phyloP scores from a whole-genome alignment of 345 rosid genomes.

The Pugionium cornutum region DNA sequence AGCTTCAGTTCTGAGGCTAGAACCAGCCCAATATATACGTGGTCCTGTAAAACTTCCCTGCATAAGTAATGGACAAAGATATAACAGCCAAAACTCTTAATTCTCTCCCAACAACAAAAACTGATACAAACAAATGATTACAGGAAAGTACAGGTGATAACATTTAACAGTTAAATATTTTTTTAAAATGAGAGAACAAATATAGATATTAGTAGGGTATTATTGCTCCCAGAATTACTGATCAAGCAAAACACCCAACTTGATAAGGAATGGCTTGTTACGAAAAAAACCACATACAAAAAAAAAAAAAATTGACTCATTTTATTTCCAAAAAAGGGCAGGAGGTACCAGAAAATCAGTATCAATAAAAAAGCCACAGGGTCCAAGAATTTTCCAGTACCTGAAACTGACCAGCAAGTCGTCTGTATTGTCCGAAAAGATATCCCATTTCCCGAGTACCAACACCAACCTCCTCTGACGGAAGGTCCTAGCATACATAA shows the following conservation, averaged over 20 bases:
- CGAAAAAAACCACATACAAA: neutral
- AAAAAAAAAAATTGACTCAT: neutral
- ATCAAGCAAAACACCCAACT: neutral
- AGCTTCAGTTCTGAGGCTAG: slow-evolving; percentile 99
- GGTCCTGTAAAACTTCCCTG: slow-evolving; percentile 99
- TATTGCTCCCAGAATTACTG: neutral
- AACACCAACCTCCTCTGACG: slow-evolving; percentile 98
- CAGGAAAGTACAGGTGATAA: neutral
- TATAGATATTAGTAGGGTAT: neutral
- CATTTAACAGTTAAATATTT: neutral
- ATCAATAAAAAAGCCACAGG: slow-evolving; percentile 9
- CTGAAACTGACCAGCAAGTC: slow-evolving; percentile 96
- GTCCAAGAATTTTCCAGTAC: slow-evolving; percentile 44
- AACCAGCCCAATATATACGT: slow-evolving; percentile 93
- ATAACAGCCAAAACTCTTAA: slow-evolving; percentile 39
- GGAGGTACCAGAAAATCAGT: neutral
- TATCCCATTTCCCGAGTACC: slow-evolving; percentile 99
- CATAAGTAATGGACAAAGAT: slow-evolving; percentile 61
- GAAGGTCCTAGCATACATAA: slow-evolving; percentile 67
- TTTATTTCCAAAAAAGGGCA: neutral
- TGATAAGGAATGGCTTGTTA: neutral
- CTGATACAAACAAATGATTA: slow-evolving; percentile 12
- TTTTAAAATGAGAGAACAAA: neutral
- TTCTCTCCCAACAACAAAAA: slow-evolving; percentile 26
- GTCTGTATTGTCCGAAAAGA: slow-evolving; percentile 95